Conservation (phyloP, 345 rosid genomes). For the Populus deltoides region DNA sequence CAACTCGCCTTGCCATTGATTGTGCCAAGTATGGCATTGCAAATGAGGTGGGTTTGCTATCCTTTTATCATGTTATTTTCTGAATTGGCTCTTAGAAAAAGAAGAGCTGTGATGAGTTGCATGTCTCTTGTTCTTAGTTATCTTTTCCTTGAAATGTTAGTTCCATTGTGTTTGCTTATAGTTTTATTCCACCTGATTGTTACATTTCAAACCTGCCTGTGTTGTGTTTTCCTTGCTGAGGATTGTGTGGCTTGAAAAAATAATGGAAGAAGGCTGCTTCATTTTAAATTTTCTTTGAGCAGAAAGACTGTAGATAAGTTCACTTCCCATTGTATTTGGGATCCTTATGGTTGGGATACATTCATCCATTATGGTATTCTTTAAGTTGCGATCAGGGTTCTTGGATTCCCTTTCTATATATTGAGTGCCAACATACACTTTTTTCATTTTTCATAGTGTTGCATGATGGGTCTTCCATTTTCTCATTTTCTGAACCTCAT, state of each 20-base stretch:
- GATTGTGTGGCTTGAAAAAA: too few relatives aligned
- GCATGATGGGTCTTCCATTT: background rate
- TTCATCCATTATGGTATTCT: background rate
- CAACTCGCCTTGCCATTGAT: conserved; percentile 89
- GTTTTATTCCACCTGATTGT: background rate
- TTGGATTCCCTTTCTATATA: background rate
- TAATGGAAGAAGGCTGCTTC: too few relatives aligned
- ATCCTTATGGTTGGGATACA: background rate
- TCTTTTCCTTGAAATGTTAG: background rate
- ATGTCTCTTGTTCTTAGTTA: background rate
- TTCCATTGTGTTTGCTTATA: background rate
- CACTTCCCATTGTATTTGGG: background rate
- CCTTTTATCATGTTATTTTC: background rate
- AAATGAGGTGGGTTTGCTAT: conserved; percentile 59
- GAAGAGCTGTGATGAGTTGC: background rate
- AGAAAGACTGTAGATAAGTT: background rate
- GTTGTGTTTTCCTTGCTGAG: too few relatives aligned
- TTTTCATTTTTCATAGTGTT: background rate
- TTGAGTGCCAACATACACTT: background rate
- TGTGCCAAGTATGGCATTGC: conserved; percentile 96
- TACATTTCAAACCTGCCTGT: too few relatives aligned
- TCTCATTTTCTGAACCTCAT: background rate
- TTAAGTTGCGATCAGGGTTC: background rate
- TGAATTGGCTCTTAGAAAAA: background rate
- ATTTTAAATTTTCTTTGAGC: too few relatives aligned